Percentiles rank a stretch among this genome's conserved stretches.
These are phyloP conservation scores for Luvunga scandens DNA, from an alignment of 345 rosid genomes.

Conservation along the genomic window DNA sequence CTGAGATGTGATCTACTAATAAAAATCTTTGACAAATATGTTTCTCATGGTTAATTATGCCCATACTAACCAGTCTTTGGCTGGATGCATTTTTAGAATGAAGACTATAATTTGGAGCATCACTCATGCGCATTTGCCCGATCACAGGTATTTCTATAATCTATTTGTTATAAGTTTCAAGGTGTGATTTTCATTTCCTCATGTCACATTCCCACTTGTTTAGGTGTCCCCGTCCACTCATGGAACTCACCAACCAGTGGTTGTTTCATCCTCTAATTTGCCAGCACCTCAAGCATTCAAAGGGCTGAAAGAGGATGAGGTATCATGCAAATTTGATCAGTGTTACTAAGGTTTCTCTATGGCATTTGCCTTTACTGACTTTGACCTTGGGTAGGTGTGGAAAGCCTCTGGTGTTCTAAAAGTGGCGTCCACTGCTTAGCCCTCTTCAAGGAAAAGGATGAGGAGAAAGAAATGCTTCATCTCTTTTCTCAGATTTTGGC, in stretches of 20 bases:
- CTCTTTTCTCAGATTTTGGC: constrained; percentile 89
- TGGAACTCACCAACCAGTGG: constrained; percentile 66
- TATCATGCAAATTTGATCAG: constrained; percentile 23
- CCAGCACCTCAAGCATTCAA: constrained; percentile 75
- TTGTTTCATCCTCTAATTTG: constrained; percentile 58
- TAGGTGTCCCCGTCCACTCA: constrained; percentile 56
- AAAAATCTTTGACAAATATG: neutral
- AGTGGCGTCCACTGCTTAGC: constrained; percentile 98
- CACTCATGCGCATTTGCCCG: constrained; percentile 94
- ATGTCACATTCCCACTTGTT: constrained; percentile 27
- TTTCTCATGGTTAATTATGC: neutral
- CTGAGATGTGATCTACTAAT: neutral
- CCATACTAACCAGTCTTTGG: constrained; percentile 7
- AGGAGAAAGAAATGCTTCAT: constrained; percentile 89
- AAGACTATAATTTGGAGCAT: constrained; percentile 97
- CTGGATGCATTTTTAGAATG: constrained; percentile 58
- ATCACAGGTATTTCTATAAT: constrained; percentile 63
- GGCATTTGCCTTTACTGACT: constrained; percentile 25
- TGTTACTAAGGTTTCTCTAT: constrained; percentile 5
- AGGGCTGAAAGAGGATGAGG: constrained; percentile 99
- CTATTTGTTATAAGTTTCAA: neutral
- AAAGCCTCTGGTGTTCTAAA: constrained; percentile 95
- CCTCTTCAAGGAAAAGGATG: constrained; percentile 97
- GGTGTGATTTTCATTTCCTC: neutral
- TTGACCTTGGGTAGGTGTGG: constrained; percentile 61